phyloP scores from a whole-genome alignment of 805 yeast genomes.

The Candida fluviatilis region DNA sequence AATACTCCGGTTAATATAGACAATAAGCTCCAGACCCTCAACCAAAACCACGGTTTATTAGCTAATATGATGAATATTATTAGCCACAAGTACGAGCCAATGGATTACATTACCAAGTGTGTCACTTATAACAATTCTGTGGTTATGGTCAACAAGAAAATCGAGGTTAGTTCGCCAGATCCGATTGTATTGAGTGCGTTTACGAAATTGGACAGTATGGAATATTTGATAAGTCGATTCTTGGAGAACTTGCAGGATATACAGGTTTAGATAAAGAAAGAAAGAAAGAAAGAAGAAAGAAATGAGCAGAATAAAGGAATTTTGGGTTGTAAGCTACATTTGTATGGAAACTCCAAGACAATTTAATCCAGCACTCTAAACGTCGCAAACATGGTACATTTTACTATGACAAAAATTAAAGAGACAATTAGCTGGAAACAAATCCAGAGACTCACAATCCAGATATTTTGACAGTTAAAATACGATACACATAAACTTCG shows the following conservation, averaged over 20 bases:
- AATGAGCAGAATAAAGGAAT: too few relatives aligned
- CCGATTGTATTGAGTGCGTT: conserved; percentile 60
- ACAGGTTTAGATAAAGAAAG: too few relatives aligned
- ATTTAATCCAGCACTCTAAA: too few relatives aligned
- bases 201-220: conserved; percentile 60
- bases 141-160: conserved; percentile 56
- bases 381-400: too few relatives aligned
- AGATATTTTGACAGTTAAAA: too few relatives aligned
- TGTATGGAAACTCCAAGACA: too few relatives aligned
- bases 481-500: too few relatives aligned
- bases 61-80: conserved; percentile 5
- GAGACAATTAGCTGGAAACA: too few relatives aligned
- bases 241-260: conserved; percentile 14
- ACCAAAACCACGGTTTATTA: conserved; percentile 7
- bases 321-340: too few relatives aligned
- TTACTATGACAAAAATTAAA: too few relatives aligned
- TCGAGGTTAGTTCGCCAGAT: conserved; percentile 62
- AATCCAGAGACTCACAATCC: too few relatives aligned
- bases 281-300: too few relatives aligned
- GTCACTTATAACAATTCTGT: conserved; percentile 56
- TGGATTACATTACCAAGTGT: conserved; percentile 58
- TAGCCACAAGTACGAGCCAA: conserved; percentile 21
- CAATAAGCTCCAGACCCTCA: conserved; percentile 12
- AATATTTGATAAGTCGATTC: conserved; percentile 41
- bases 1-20: conserved; percentile 20